phyloP scores from a whole-genome alignment of 2,329 filamentous ascomycete genomes.

The Akanthomyces dipterigenus region DNA sequence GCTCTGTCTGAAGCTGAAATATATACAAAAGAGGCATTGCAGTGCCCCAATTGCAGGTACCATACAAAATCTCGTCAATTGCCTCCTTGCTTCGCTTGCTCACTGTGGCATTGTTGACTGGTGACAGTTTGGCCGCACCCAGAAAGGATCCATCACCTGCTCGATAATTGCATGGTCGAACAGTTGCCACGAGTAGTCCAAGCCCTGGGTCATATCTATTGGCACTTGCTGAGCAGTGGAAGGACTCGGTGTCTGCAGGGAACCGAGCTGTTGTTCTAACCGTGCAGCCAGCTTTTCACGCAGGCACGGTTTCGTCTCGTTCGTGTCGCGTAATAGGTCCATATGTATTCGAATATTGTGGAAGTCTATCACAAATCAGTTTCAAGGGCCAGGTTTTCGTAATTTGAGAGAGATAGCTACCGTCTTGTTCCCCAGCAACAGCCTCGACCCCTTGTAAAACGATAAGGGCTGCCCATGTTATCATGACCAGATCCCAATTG shows the following conservation, averaged over 20 bases:
- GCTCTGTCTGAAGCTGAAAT: no score
- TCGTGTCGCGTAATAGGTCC: constrained; percentile 21
- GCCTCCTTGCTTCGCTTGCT: background rate
- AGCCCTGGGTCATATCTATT: constrained; percentile 12
- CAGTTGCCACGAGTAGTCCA: constrained; percentile 18
- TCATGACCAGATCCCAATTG: constrained; percentile 38
- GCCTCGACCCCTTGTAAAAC: constrained; percentile 35
- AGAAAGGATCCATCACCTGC: constrained; percentile 13
- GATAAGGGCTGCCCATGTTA: constrained; percentile 38
- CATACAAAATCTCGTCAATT: background rate
- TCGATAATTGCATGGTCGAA: constrained; percentile 15
- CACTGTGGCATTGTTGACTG: background rate
- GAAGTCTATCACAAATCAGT: constrained; percentile 15
- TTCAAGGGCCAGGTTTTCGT: background rate
- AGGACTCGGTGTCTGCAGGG: constrained; percentile 19
- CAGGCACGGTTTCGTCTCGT: constrained; percentile 21
- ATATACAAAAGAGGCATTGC: background rate
- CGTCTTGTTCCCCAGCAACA: constrained; percentile 31
- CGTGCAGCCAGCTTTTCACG: constrained; percentile 19
- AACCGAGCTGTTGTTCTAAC: constrained; percentile 22
- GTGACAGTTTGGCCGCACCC: background rate
- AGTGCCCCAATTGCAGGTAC: background rate
- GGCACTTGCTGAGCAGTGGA: constrained; percentile 12
- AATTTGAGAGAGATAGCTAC: constrained; percentile 17
- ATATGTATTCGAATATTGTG: constrained; percentile 24